A percentile compares a stretch with the other conserved stretches of the same genome.
Conservation (phyloP, 352 stramenopile species). For the Pythium monospermum region DNA sequence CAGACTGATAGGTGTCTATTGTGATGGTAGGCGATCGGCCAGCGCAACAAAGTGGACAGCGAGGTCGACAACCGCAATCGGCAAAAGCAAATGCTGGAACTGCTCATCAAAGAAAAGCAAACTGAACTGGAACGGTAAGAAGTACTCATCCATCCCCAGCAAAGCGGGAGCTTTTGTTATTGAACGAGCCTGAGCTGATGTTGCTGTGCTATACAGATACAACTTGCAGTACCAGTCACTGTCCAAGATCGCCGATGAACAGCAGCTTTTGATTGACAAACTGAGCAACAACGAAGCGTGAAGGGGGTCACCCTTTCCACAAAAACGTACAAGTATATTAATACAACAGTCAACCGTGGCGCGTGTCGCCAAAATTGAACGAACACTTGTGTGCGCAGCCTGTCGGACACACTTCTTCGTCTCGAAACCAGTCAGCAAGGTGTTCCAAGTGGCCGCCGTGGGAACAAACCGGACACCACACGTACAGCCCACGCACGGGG, state of each 20-base stretch:
- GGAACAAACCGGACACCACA: conserved; percentile 90
- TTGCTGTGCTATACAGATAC: no score
- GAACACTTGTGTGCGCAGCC: conserved; percentile 41
- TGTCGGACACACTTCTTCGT: conserved; percentile 43
- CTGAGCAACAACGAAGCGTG: conserved; percentile 87
- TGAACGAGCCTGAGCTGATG: no score
- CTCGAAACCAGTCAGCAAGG: conserved; percentile 51
- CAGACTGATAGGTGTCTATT: no score
- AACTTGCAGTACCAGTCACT: conserved; percentile 76
- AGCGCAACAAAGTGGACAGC: conserved; percentile 75
- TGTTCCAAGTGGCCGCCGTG: conserved; percentile 85
- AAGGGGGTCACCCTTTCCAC: no score
- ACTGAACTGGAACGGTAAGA: conserved; percentile 67
- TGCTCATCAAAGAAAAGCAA: conserved; percentile 81
- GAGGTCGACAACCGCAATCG: conserved; percentile 81
- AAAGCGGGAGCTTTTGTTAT: no score
- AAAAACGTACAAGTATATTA: background rate
- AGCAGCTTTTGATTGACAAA: conserved; percentile 79
- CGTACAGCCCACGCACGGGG: conserved; percentile 83
- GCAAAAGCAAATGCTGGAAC: conserved; percentile 74
- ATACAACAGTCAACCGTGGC: no score
- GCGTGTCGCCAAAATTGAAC: conserved; percentile 22
- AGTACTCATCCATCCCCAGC: background rate
- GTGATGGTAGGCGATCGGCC: conserved; percentile 70
- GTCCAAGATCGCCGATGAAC: conserved; percentile 71